phyloP scores from a whole-genome alignment of 139 green algal species.

The Picochlorum sp. region DNA sequence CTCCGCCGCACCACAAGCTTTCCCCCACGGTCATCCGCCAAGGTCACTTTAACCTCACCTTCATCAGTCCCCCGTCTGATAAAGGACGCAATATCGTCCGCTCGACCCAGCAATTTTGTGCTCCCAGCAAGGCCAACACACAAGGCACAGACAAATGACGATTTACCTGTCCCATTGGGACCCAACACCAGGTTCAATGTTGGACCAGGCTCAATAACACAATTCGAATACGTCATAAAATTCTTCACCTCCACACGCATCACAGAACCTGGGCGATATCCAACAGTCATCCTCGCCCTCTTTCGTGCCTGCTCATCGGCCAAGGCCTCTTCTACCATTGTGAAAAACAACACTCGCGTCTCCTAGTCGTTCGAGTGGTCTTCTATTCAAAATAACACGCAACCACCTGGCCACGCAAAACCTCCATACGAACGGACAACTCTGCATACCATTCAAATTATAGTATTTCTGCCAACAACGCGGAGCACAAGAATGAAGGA shows the following conservation, averaged over 20 bases:
- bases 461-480: no score
- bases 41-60: constrained; percentile 59
- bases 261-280: constrained; percentile 21
- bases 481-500: no score
- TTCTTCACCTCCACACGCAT: constrained; percentile 51
- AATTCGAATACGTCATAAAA: constrained; percentile 76
- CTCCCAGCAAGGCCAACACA: constrained; percentile 74
- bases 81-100: constrained; percentile 69
- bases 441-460: no score
- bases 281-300: not conserved
- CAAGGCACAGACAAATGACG: constrained; percentile 82
- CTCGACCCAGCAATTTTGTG: constrained; percentile 64
- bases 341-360: no score
- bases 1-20: constrained; percentile 22
- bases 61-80: constrained; percentile 50
- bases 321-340: no score
- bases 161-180: constrained; percentile 93
- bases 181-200: constrained; percentile 89
- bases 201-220: constrained; percentile 56
- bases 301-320: not conserved
- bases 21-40: constrained; percentile 30
- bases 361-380: no score
- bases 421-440: no score
- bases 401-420: no score
- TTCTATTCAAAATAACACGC: no score